Conservation (phyloP, 2,329 filamentous ascomycete species). For the Xylariaceae sp. region DNA sequence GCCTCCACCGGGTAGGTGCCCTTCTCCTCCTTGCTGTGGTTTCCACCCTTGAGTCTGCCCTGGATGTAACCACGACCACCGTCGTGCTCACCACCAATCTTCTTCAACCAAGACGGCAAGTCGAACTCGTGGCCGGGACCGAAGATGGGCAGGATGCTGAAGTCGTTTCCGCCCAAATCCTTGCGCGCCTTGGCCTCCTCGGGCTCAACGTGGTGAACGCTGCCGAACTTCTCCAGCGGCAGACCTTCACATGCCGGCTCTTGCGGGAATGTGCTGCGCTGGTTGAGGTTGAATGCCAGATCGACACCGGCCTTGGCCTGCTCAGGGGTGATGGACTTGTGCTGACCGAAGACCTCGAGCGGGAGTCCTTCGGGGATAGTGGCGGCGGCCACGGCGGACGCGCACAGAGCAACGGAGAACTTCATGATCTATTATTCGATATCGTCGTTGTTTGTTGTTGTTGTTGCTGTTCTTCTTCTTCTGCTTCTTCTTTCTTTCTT, state of each 20-base stretch:
- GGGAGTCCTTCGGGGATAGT: conserved; percentile 22
- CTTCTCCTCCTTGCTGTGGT: neutral
- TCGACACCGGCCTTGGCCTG: conserved; percentile 14
- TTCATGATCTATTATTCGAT: conserved; percentile 21
- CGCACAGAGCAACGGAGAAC: conserved; percentile 24
- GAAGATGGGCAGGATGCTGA: conserved; percentile 25
- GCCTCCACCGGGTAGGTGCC: neutral
- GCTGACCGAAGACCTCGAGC: conserved; percentile 15
- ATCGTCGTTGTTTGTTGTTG: conserved; percentile 4
- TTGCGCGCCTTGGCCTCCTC: conserved; percentile 18
- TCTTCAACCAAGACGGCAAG: conserved; percentile 10
- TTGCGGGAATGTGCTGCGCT: neutral
- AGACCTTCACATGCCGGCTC: conserved; percentile 14
- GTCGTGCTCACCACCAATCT: neutral
- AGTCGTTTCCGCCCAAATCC: conserved; percentile 27
- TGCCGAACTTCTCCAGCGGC: conserved; percentile 21
- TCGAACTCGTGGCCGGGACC: conserved; percentile 17
- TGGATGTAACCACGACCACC: neutral
- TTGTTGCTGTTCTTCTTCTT: no score
- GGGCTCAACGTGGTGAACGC: conserved; percentile 22
- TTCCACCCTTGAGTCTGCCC: neutral
- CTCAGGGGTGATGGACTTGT: conserved; percentile 15
- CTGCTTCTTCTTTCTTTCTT: no score
- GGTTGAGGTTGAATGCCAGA: conserved; percentile 6
- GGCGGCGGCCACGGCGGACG: conserved; percentile 25